These are phyloP conservation scores for Brassica juncea DNA, from an alignment of 345 rosid species.

Conservation along the genomic window DNA sequence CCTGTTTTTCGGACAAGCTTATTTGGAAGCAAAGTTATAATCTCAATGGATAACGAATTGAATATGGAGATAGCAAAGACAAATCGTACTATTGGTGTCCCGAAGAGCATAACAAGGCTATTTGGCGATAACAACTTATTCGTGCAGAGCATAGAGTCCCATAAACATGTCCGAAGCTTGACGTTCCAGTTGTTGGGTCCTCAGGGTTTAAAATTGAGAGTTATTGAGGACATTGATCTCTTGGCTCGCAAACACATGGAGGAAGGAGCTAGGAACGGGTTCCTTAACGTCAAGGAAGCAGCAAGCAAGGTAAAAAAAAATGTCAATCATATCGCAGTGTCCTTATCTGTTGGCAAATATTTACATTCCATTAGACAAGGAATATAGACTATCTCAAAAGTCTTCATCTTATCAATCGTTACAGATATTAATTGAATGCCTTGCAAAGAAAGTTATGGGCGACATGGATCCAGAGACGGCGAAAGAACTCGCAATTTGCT, in stretches of 20 bases:
- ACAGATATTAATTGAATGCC: slow-evolving; percentile 22
- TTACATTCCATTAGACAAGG: neutral
- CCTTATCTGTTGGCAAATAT: neutral
- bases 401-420: neutral
- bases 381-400: neutral
- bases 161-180: slow-evolving; percentile 20
- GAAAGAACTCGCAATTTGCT: slow-evolving; percentile 17
- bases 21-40: slow-evolving; percentile 24
- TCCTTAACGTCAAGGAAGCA: slow-evolving; percentile 19
- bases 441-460: slow-evolving; percentile 23
- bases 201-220: slow-evolving; percentile 4
- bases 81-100: neutral
- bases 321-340: neutral
- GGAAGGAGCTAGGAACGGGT: slow-evolving; percentile 13
- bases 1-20: slow-evolving; percentile 30
- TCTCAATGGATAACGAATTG: slow-evolving; percentile 14
- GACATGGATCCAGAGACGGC: slow-evolving; percentile 19
- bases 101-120: slow-evolving; percentile 5
- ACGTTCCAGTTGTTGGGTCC: slow-evolving; percentile 18
- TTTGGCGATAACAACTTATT: slow-evolving; percentile 30
- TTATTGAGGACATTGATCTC: slow-evolving; percentile 12
- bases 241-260: slow-evolving; percentile 25
- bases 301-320: slow-evolving; percentile 7
- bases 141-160: neutral
- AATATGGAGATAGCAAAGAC: slow-evolving; percentile 27